phyloP scores from a whole-genome alignment of 345 rosid genomes.

The Brassica nigra region DNA sequence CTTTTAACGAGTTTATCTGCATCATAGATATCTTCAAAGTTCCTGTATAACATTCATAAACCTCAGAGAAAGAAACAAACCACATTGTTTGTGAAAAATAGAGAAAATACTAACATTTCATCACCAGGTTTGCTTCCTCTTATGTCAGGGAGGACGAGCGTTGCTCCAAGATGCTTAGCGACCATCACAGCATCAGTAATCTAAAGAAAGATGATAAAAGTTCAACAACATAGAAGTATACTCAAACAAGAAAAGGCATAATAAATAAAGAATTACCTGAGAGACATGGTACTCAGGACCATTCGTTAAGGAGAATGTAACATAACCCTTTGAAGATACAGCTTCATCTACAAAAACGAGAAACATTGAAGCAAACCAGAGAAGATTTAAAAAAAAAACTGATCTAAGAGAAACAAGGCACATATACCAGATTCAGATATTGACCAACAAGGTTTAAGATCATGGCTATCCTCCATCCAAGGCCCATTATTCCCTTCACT shows the following conservation, averaged over 20 bases:
- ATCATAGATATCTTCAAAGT: slow-evolving; percentile 86
- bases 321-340: slow-evolving; percentile 63
- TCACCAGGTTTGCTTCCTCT: slow-evolving; percentile 95
- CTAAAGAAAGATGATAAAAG: slow-evolving; percentile 30
- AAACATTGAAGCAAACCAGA: slow-evolving; percentile 5
- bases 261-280: slow-evolving; percentile 57
- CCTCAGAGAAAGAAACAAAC: background rate
- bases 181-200: slow-evolving; percentile 89
- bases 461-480: slow-evolving; percentile 67
- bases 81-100: background rate
- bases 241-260: background rate
- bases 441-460: slow-evolving; percentile 76
- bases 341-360: slow-evolving; percentile 36
- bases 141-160: slow-evolving; percentile 83
- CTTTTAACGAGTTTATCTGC: slow-evolving; percentile 67
- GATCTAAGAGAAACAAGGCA: background rate
- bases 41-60: slow-evolving; percentile 52
- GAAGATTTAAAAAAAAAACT: background rate
- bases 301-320: slow-evolving; percentile 91
- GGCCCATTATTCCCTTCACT: slow-evolving; percentile 55
- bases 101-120: slow-evolving; percentile 54
- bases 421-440: slow-evolving; percentile 54
- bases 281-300: slow-evolving; percentile 99
- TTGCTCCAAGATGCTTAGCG: slow-evolving; percentile 73
- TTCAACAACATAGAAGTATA: background rate